Conservation (phyloP, 2,329 filamentous ascomycete genomes). For the Aspergillus proliferans region DNA sequence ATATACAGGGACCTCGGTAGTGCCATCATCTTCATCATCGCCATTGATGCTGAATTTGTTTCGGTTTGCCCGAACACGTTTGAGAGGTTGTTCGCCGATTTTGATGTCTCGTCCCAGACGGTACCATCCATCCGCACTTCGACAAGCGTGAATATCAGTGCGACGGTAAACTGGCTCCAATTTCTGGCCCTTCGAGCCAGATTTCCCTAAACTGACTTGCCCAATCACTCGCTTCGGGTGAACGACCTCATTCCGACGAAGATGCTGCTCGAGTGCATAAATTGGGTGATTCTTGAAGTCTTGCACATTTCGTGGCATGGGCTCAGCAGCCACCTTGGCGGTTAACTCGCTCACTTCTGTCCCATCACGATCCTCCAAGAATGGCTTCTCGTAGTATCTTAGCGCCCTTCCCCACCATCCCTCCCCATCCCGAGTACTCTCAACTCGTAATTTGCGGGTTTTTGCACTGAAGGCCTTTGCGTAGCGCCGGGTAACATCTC, state of each 20-base stretch:
- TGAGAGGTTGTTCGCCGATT: slow-evolving; percentile 71
- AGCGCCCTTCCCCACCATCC: slow-evolving; percentile 51
- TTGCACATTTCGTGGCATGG: slow-evolving; percentile 76
- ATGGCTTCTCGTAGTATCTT: slow-evolving; percentile 35
- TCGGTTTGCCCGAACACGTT: slow-evolving; percentile 56
- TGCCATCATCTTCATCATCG: slow-evolving; percentile 35
- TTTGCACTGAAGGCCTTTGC: slow-evolving; percentile 85
- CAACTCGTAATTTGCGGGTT: slow-evolving; percentile 74
- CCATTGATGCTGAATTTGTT: slow-evolving; percentile 23
- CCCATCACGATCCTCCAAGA: slow-evolving; percentile 63
- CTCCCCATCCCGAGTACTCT: slow-evolving; percentile 53
- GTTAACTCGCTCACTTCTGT: slow-evolving; percentile 74
- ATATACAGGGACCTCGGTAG: slow-evolving; percentile 51
- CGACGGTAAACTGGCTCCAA: slow-evolving; percentile 79
- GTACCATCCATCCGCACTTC: slow-evolving; percentile 85
- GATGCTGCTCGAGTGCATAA: slow-evolving; percentile 77
- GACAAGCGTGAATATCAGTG: slow-evolving; percentile 69
- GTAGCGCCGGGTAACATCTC: slow-evolving; percentile 84
- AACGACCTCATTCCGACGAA: slow-evolving; percentile 77
- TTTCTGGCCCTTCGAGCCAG: slow-evolving; percentile 39
- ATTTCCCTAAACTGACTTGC: slow-evolving; percentile 57
- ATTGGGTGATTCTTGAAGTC: slow-evolving; percentile 84
- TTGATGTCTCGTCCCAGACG: slow-evolving; percentile 75
- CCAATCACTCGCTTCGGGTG: slow-evolving; percentile 66
- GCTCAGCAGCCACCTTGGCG: slow-evolving; percentile 65